These are phyloP conservation scores for Auxenochlorella pyrenoidosa DNA, from an alignment of 139 green algal species.

Conservation along the genomic window DNA sequence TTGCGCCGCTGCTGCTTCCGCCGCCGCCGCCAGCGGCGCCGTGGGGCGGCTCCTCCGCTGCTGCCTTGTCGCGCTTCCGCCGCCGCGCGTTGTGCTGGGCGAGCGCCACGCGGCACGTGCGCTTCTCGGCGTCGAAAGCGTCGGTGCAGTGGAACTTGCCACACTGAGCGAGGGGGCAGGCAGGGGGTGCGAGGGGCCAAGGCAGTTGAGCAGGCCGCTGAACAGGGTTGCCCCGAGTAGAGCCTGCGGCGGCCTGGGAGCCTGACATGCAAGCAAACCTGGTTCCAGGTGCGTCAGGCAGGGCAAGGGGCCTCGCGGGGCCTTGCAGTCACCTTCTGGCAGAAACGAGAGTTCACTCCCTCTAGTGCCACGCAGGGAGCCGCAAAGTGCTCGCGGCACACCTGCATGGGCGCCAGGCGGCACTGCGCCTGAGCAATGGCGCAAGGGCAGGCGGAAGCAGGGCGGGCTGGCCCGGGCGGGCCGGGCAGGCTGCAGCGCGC, in stretches of 20 bases:
- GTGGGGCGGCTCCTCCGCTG: background rate
- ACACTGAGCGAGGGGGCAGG: background rate
- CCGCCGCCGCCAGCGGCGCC: background rate
- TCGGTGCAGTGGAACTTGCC: background rate
- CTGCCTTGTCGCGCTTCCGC: background rate
- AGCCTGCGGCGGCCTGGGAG: no score
- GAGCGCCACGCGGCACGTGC: constrained; percentile 13
- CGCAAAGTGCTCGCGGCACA: background rate
- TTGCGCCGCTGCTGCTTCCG: background rate
- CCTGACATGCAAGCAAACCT: no score
- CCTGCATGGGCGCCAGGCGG: no score
- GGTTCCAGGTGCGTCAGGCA: no score
- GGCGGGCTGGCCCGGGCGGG: no score
- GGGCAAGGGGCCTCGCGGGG: no score
- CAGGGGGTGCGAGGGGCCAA: no score
- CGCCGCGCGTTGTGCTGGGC: constrained; percentile 4
- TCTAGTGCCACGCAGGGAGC: background rate
- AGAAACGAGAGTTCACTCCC: background rate
- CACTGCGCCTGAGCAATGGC: no score
- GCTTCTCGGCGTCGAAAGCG: background rate
- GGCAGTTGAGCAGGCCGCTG: no score
- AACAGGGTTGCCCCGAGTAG: no score
- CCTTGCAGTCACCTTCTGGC: background rate
- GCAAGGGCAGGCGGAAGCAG: no score
- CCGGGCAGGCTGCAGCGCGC: no score